Evolutionary conservation across 2,329 filamentous ascomycete genomes (phyloP), one percentile per base, ranked within the genome.

Genomic region (Bipolaris sorokiniana): DNA sequence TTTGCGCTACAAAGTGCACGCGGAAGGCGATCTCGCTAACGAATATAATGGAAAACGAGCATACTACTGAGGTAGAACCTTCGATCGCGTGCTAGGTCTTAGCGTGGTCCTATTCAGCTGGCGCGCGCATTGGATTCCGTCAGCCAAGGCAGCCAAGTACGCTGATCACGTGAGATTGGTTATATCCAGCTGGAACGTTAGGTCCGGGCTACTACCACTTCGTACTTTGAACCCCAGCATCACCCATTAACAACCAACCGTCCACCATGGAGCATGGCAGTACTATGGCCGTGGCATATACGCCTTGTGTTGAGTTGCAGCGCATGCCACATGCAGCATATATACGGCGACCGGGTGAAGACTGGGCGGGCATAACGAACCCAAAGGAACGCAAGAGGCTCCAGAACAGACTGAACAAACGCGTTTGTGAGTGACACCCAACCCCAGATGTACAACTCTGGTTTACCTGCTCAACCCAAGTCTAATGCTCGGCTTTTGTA

Each of bases 401-500:
- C 34, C 62, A 67, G 38, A 68, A 68, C 42, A 54, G 65, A 13
- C 34, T 67, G 20, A 68, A 67, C 38, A 61, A 68, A 18, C 52
- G 65, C 50, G 52, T 58, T 20, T 54, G 56, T 23, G 59, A 31
- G 42, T 44, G 7, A 3, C 9, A 3, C 9, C 9, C 26, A 3
- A 28, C 9, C 26, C 26, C 26, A 36, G 9, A 36, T 36, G 7
- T 36, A 5, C 34, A 16, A 16, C 16, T 58, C 60, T 16, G 51
- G 56, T 63, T 20, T 13, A 13, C 11, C 1, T 22, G 3, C 7
- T 2, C 15, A 28, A 10, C 26, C 26, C 26, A 22, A 41, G 6
- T 15, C 38, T 55, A 11, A 37, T 23, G 15, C 15, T 18, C n/a
- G 7, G 13, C 11, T 23, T 41, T 41, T 22, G 18, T 23, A 15